phyloP scores from a whole-genome alignment of 257 asterid genomes.

The Solanum gandarillasii region DNA sequence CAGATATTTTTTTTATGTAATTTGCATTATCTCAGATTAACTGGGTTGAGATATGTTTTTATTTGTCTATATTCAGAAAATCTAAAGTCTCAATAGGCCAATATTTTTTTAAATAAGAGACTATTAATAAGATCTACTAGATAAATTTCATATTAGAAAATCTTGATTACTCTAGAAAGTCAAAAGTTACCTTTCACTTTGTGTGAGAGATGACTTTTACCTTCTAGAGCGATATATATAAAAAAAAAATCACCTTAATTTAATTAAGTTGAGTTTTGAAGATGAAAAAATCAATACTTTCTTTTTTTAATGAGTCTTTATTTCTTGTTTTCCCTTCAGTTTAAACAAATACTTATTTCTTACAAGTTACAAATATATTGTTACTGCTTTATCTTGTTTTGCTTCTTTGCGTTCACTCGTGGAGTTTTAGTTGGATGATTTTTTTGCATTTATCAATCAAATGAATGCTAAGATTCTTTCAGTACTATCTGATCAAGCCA shows the following conservation, averaged over 20 bases:
- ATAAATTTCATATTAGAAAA: neutral
- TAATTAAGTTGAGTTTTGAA: neutral
- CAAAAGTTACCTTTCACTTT: neutral
- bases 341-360: neutral
- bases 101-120: neutral
- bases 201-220: neutral
- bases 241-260: neutral
- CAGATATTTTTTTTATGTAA: neutral
- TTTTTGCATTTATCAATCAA: too few relatives aligned
- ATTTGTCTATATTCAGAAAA: neutral
- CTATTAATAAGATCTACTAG: neutral
- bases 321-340: neutral
- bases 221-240: neutral
- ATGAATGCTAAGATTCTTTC: neutral
- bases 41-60: neutral
- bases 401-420: neutral
- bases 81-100: neutral
- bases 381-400: neutral
- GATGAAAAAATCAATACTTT: neutral
- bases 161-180: neutral
- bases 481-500: rapidly evolving
- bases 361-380: neutral
- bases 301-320: neutral
- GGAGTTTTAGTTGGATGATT: neutral
- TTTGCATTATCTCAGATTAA: neutral